Percentiles rank a stretch among this genome's conserved stretches.
These are phyloP conservation scores for Clausena lansium DNA, from an alignment of 345 rosid species.

Conservation along the genomic window DNA sequence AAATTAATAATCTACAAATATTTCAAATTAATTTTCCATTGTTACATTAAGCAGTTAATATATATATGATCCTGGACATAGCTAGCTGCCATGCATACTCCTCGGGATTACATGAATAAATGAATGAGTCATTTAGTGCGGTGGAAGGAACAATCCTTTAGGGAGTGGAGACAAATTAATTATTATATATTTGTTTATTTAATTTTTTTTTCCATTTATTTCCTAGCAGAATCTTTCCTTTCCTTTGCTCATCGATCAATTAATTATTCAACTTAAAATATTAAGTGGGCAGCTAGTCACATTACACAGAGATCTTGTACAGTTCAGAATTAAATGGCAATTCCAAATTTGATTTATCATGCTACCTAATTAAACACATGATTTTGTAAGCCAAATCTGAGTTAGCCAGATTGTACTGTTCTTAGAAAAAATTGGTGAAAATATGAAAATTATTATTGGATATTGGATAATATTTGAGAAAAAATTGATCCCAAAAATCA, in stretches of 20 bases:
- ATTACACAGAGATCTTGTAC: neutral
- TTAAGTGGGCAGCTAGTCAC: slow-evolving; percentile 4
- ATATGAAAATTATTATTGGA: neutral
- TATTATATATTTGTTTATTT: neutral
- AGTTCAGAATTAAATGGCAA: slow-evolving; percentile 8
- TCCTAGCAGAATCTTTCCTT: slow-evolving; percentile 10
- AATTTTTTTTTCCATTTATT: neutral
- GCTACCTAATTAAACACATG: neutral
- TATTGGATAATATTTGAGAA: neutral
- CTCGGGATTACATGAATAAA: neutral
- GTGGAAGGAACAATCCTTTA: neutral
- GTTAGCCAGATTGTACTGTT: neutral
- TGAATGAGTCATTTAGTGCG: neutral
- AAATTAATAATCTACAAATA: neutral
- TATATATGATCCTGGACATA: too few species aligned
- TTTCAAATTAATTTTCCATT: neutral
- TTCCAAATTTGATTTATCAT: neutral
- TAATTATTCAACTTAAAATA: neutral
- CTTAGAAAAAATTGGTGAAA: neutral
- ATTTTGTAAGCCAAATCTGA: neutral
- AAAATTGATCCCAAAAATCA: neutral
- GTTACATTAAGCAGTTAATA: neutral
- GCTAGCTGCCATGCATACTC: neutral
- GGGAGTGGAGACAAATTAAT: neutral
- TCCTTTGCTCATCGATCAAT: neutral